Conservation (phyloP, 768 basidiomycete species). For the Boletus sensibilis region DNA sequence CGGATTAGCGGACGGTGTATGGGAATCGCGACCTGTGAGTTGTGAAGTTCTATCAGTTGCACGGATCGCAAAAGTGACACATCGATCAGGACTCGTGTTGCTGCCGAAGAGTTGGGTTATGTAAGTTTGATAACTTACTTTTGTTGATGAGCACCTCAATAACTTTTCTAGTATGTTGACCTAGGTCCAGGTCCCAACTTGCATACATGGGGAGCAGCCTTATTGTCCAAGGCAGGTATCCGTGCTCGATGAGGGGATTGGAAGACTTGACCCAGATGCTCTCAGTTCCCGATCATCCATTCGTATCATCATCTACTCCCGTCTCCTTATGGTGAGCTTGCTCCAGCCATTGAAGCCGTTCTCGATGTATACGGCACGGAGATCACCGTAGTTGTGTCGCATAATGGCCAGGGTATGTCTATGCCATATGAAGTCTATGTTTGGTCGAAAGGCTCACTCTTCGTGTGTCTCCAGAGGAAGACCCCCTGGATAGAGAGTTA, state of each 20-base stretch:
- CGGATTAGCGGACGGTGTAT: constrained; percentile 60
- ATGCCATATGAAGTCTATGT: not conserved
- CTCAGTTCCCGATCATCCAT: constrained; percentile 82
- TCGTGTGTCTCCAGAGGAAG: constrained; percentile 60
- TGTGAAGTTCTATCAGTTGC: not conserved
- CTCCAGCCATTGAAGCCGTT: constrained; percentile 85
- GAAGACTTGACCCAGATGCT: not conserved
- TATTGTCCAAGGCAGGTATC: constrained; percentile 67
- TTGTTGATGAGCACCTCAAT: constrained; percentile 5
- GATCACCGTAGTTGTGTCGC: constrained; percentile 82
- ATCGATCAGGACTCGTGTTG: constrained; percentile 61
- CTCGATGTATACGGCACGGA: constrained; percentile 76
- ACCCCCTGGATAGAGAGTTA: constrained; percentile 82
- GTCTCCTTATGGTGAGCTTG: constrained; percentile 82
- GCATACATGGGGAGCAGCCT: constrained; percentile 86
- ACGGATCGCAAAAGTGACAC: constrained; percentile 1
- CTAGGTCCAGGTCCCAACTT: constrained; percentile 84
- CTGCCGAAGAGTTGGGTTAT: constrained; percentile 77
- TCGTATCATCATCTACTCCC: constrained; percentile 86
- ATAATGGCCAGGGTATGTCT: constrained; percentile 84
- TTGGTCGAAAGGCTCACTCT: not conserved
- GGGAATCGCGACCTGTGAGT: constrained; percentile 82
- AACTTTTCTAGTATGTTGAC: constrained; percentile 66
- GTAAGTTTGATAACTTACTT: constrained; percentile 43
- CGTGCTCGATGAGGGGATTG: not conserved